A percentile compares a stretch with the other conserved stretches of the same genome.
Conservation (phyloP, 1,139 yeast genomes). For the Suhomyces yuchorum region DNA sequence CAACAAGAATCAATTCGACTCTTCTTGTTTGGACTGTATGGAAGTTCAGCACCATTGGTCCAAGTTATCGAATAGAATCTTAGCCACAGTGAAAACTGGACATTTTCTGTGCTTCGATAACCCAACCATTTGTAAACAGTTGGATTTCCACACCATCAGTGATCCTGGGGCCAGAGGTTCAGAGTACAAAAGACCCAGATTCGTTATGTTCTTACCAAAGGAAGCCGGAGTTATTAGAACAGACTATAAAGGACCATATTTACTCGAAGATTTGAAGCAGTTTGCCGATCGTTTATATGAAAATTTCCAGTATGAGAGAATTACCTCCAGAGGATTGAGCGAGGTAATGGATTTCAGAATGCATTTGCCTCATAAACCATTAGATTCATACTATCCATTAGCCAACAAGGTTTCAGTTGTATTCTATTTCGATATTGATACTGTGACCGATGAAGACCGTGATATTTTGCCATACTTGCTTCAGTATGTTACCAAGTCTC, state of each 20-base stretch:
- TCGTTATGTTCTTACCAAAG: constrained; percentile 45
- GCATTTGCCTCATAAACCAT: constrained; percentile 35
- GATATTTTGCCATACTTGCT: constrained; percentile 59
- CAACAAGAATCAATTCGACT: constrained; percentile 37
- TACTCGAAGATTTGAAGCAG: constrained; percentile 33
- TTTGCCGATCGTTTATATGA: constrained; percentile 37
- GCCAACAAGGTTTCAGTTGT: constrained; percentile 51
- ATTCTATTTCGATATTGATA: constrained; percentile 54
- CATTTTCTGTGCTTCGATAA: constrained; percentile 62
- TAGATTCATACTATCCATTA: constrained; percentile 43
- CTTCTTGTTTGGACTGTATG: constrained; percentile 50
- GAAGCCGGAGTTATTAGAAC: constrained; percentile 35
- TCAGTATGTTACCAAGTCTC: constrained; percentile 58
- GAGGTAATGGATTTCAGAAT: constrained; percentile 44
- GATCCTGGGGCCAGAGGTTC: constrained; percentile 6
- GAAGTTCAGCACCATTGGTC: constrained; percentile 60
- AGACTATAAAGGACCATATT: constrained; percentile 34
- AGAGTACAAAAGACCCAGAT: constrained; percentile 25
- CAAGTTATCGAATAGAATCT: constrained; percentile 51
- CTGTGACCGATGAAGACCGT: constrained; percentile 59
- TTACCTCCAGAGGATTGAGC: constrained; percentile 40
- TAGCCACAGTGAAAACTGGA: constrained; percentile 47
- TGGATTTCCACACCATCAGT: constrained; percentile 39
- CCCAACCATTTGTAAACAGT: constrained; percentile 49
- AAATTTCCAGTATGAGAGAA: constrained; percentile 41